A percentile compares a stretch with the other conserved stretches of the same genome.
phyloP scores from a whole-genome alignment of 768 basidiomycete species.

The Leccinum subtestaceum region DNA sequence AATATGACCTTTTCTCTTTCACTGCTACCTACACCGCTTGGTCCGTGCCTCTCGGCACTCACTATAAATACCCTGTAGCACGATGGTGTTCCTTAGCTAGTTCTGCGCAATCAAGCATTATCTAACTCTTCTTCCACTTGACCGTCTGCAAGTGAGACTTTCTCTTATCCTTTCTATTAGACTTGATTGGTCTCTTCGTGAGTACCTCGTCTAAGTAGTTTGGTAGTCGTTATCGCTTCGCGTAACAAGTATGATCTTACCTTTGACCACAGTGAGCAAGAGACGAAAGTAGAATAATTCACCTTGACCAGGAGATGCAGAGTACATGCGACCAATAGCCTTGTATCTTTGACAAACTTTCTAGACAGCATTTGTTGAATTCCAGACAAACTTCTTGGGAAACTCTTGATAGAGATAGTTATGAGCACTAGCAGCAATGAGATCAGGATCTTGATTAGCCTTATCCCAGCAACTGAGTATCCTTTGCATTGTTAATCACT shows the following conservation, averaged over 20 bases:
- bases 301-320: slow-evolving; percentile 23
- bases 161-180: no score
- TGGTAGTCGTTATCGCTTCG: no score
- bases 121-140: no score
- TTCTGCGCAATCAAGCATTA: no score
- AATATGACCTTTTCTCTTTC: no score
- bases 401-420: slow-evolving; percentile 35
- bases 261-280: slow-evolving; percentile 37
- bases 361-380: slow-evolving; percentile 21
- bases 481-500: not conserved
- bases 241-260: not conserved
- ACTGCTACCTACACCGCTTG: no score
- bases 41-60: no score
- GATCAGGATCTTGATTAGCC: not conserved
- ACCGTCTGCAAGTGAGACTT: no score
- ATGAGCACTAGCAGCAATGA: slow-evolving; percentile 8
- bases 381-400: slow-evolving; percentile 30
- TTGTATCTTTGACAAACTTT: slow-evolving; percentile 27
- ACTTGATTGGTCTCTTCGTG: no score
- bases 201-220: no score
- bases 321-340: slow-evolving; percentile 15
- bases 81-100: no score
- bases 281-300: slow-evolving; percentile 41
- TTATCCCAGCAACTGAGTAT: not conserved
- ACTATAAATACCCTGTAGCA: no score